Conservation (phyloP, 768 basidiomycete species). For the Lactarius vividus region DNA sequence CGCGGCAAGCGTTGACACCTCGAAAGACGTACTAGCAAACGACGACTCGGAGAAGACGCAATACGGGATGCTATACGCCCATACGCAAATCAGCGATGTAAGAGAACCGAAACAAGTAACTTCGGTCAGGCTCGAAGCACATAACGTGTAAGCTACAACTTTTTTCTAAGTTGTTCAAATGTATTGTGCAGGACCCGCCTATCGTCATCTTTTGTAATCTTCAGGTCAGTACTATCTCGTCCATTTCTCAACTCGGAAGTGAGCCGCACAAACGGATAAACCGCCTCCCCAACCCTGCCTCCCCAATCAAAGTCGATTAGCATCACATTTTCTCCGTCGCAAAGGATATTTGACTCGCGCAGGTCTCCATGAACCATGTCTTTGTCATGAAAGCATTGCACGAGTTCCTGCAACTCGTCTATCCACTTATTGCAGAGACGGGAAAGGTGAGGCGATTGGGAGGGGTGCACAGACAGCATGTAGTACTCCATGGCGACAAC, state of each 20-base stretch:
- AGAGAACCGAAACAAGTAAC: no score
- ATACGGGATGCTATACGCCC: no score
- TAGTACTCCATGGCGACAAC: not conserved
- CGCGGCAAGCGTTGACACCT: no score
- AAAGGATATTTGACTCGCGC: not conserved
- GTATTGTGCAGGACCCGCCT: not conserved
- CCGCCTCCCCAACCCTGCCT: not conserved
- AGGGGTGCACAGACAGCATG: not conserved
- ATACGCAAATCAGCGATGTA: no score
- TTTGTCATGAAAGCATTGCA: not conserved
- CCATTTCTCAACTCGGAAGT: slow-evolving; percentile 4
- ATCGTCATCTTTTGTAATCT: not conserved
- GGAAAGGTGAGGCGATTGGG: not conserved
- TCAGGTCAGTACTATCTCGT: not conserved
- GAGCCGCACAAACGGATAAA: not conserved
- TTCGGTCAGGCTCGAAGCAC: no score
- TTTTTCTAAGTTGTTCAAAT: no score
- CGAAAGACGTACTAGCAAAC: no score
- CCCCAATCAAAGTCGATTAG: slow-evolving; percentile 13
- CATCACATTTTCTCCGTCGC: not conserved
- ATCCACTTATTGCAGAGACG: not conserved
- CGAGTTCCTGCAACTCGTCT: not conserved
- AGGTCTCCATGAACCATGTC: slow-evolving; percentile 2
- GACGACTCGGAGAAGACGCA: no score
- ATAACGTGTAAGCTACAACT: no score